Evolutionary conservation across 2,329 filamentous ascomycete genomes (phyloP), one percentile per base, ranked within the genome.

Genomic region (Hymenoscyphus fraxineus): DNA sequence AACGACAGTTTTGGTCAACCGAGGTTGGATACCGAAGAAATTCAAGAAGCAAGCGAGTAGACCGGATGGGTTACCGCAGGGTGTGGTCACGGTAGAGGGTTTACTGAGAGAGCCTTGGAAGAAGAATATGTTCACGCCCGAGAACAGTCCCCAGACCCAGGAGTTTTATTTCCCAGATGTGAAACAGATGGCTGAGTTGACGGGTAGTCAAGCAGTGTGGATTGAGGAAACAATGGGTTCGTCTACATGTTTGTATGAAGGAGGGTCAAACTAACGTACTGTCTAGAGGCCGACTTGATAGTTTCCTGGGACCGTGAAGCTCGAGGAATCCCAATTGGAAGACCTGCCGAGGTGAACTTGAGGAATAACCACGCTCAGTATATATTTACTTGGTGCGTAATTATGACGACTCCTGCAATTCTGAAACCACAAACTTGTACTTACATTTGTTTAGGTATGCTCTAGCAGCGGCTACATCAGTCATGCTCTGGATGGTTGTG

Each of bases 351-450:
- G 78, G 93, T 99, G 66, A 96, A 96, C 76, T 80, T 99, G 74
- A 86, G 92, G 76, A 99, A 99, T 76, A 98, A 96, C 78, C 95
- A 99, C 78, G 88, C 92, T 68, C 95, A 98, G 81, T 99, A 99
- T 78, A 99, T 99, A 71, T 95, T 97, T 77, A 99, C 95, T 70
- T 99, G 95, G 95, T 98, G 86, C 74, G 88, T 78, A 51, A 56
- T 39, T 44, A 47, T 47, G 6, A 35, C 31, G 61, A 44, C 7
- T 27, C 27, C 27, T 27, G 27, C 2, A n/a, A 19, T 27, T 59
- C 51, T 27, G 27, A 40, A 40, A 39, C 38, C 27, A 19, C 15
- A 39, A 54, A 19, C 40, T 39, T 22, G 55, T 59, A 39, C 63
- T 58, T 62, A 66, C 32, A 55, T 59, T 58, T 59, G 27, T 62